phyloP scores from a whole-genome alignment of 2,329 filamentous ascomycete species.

The Curvularia spicifera region DNA sequence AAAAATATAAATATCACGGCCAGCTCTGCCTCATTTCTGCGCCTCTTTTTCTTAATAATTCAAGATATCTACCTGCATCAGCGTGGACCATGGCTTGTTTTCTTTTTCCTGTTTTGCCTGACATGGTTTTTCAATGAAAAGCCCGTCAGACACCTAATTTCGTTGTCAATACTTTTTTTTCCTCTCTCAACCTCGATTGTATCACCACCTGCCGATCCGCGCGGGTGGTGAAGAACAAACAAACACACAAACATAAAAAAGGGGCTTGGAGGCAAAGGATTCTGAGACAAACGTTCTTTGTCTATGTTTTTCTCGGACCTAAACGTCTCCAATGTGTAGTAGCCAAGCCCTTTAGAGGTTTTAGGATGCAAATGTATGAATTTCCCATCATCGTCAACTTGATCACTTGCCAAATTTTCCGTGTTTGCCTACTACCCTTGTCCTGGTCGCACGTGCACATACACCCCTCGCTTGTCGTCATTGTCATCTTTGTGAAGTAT shows the following conservation, averaged over 20 bases:
- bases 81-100: conserved; percentile 23
- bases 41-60: conserved; percentile 20
- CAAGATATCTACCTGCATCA: conserved; percentile 22
- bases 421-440: not conserved
- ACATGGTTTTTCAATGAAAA: not conserved
- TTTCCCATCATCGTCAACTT: not conserved
- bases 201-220: not conserved
- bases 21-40: conserved; percentile 22
- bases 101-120: not conserved
- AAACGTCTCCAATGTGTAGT: not conserved
- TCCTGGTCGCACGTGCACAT: not conserved
- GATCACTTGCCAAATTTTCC: not conserved
- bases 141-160: conserved; percentile 22
- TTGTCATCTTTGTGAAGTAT: not conserved
- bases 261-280: not conserved
- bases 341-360: not conserved
- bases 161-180: conserved; percentile 33
- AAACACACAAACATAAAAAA: not conserved
- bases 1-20: conserved; percentile 15
- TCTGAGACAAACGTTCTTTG: not conserved
- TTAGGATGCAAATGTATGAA: not conserved
- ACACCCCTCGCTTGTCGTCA: not conserved
- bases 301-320: not conserved
- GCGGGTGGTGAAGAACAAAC: not conserved
- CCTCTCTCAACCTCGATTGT: not conserved